Conservation (phyloP, 257 asterid genomes). For the Lavandula angustifolia region DNA sequence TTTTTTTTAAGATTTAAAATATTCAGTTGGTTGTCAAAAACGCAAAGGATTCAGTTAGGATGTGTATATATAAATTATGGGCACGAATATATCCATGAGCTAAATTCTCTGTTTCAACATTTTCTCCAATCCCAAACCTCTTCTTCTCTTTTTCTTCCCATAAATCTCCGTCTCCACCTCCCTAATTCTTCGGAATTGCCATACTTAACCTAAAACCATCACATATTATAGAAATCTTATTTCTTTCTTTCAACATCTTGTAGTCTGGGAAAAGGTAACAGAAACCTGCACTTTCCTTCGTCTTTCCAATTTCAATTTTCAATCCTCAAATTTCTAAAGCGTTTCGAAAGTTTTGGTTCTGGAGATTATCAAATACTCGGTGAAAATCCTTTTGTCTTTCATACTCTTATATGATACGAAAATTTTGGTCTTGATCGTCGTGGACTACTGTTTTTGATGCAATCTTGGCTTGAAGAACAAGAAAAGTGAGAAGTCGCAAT, state of each 20-base stretch:
- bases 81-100: slow-evolving; percentile 23
- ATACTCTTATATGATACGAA: slow-evolving; percentile 13
- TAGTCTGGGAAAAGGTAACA: neutral
- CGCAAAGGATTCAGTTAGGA: slow-evolving; percentile 8
- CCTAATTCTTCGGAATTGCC: neutral
- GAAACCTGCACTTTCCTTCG: slow-evolving; percentile 17
- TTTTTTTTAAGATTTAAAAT: neutral
- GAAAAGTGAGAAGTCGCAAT: slow-evolving; percentile 21
- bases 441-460: slow-evolving; percentile 21
- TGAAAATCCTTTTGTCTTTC: slow-evolving; percentile 8
- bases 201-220: neutral
- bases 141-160: slow-evolving; percentile 17
- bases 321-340: slow-evolving; percentile 30
- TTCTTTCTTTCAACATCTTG: neutral
- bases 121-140: slow-evolving; percentile 38
- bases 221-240: neutral
- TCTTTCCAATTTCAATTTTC: slow-evolving; percentile 18
- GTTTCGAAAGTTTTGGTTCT: slow-evolving; percentile 19
- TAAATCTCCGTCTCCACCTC: slow-evolving; percentile 26
- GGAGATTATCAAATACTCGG: slow-evolving; percentile 23
- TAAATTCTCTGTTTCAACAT: slow-evolving; percentile 39
- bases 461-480: slow-evolving; percentile 28
- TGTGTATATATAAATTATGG: neutral
- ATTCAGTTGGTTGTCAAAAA: slow-evolving; percentile 17
- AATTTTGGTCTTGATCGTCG: slow-evolving; percentile 24